Evolutionary conservation across 495 filamentous ascomycete species (phyloP).

Genomic region (Penicillium alfredii): DNA sequence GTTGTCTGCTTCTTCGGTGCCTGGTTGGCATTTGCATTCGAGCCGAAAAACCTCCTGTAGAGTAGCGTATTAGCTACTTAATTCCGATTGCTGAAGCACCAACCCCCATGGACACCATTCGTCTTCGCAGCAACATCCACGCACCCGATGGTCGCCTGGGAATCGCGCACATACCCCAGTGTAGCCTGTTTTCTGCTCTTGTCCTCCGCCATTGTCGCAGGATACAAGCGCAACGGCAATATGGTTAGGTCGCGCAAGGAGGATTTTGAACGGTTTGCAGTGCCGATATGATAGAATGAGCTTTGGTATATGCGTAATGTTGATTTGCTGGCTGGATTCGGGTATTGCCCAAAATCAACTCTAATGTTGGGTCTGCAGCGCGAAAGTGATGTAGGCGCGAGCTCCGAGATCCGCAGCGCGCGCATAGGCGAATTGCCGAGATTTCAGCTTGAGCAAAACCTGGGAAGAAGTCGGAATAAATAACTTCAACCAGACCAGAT

Average conservation of each 20-base stretch:
- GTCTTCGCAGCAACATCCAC: conserved; percentile 36
- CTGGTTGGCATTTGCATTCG: conserved; percentile 28
- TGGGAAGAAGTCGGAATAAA: conserved; percentile 2
- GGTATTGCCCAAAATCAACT: no score
- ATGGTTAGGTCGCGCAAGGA: background rate
- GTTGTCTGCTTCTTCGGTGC: conserved; percentile 68
- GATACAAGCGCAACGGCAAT: conserved; percentile 1
- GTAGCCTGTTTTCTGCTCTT: conserved; percentile 70
- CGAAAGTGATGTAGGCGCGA: conserved; percentile 19
- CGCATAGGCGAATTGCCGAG: conserved; percentile 27
- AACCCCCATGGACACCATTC: no score
- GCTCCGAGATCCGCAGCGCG: conserved; percentile 8
- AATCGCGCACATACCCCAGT: conserved; percentile 82
- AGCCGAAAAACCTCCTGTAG: conserved; percentile 41
- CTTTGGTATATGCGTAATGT: no score
- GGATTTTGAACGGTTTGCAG: background rate
- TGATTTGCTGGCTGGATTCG: no score
- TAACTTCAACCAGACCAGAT: conserved; percentile 3
- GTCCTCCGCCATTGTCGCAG: conserved; percentile 33
- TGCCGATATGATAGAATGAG: no score
- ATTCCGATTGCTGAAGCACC: no score
- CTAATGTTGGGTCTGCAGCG: conserved; percentile 11
- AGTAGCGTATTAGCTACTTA: conserved; percentile 1
- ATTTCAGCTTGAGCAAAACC: background rate
- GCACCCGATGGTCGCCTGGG: conserved; percentile 80